phyloP scores from a whole-genome alignment of 1,139 yeast species.

The Pneumocystis jirovecii region DNA sequence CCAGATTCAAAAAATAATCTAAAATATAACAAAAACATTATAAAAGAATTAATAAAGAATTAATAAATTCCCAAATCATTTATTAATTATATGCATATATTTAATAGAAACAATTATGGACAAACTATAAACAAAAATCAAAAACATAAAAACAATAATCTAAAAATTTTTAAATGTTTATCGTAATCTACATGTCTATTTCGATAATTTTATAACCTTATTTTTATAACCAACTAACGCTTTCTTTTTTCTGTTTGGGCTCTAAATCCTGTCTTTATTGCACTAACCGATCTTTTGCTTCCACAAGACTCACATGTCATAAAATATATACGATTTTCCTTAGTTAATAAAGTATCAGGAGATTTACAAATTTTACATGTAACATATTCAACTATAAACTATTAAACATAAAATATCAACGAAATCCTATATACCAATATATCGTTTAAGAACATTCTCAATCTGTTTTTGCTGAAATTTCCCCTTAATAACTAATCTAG shows the following conservation, averaged over 20 bases:
- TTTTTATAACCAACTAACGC: slow-evolving; percentile 12
- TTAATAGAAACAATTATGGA: background rate
- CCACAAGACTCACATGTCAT: slow-evolving; percentile 98
- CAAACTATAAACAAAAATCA: background rate
- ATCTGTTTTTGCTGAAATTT: slow-evolving; percentile 95
- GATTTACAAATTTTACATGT: slow-evolving; percentile 98
- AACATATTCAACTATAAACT: slow-evolving; percentile 55
- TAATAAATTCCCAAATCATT: background rate
- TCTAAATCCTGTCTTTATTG: slow-evolving; percentile 98
- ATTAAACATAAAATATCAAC: background rate
- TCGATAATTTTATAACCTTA: slow-evolving; percentile 13
- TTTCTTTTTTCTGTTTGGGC: slow-evolving; percentile 36
- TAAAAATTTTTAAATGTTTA: background rate
- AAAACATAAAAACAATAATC: background rate
- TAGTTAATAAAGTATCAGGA: slow-evolving; percentile 87
- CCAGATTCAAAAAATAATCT: background rate
- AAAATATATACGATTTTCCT: slow-evolving; percentile 95
- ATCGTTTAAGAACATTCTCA: slow-evolving; percentile 91
- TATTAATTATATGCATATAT: background rate
- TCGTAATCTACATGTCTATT: background rate
- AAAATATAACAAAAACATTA: background rate
- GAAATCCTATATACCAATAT: slow-evolving; percentile 22
- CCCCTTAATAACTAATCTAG: slow-evolving; percentile 93
- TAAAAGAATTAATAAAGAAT: background rate
- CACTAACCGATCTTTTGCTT: slow-evolving; percentile 88